Evolutionary conservation across 2,329 filamentous ascomycete genomes (phyloP), one percentile per base, ranked within the genome.

Genomic region (Colletotrichum limetticola): DNA sequence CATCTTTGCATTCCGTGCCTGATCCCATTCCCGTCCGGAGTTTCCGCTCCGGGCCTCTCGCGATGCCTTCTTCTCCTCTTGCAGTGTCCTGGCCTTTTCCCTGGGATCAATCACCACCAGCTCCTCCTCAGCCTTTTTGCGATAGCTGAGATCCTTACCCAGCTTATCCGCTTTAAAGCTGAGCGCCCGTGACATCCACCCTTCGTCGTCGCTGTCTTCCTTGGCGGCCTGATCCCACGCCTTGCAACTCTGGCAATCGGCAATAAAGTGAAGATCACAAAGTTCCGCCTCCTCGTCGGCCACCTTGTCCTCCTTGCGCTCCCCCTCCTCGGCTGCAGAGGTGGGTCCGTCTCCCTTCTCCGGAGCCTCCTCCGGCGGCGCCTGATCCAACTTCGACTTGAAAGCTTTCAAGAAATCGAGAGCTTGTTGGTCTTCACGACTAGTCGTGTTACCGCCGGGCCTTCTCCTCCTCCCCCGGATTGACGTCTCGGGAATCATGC

Each of bases 241-340:
- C 71, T 90, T 91, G 82, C 97, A 98, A 57, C 95, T 98, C 80
- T 98, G 95, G 82, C 97, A 99, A 78, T 97, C 94, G 61, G 93
- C 94, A 75, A 99, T 97, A 82, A 98, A 99, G 81, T 99, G 97
- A 46, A 99, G 85, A 81, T 98, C 97, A 79, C 97, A 99, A 4
- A 97, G 87, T 62, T 88, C 88, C 3, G 91, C 92, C 80, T 97
- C 94, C 52, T 93, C 91, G 3, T 92, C 92, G 22, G 88, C 87
- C 80, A 76, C 76, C 22, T 53, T 75, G 6, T 37, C 70, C 1
- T 74, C 67, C 42, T 74, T 74, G 6, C 76, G 78, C 49, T 77
- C 77, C 5, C 76, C 76, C 37, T 78, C 79, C 14, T 79, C 78
- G 11, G 78, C 76, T 9, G 67, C 68, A 35, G 68, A 71, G 35